Evolutionary conservation across 768 basidiomycete species (phyloP).

Genomic region (Rhizopogon sp.): DNA sequence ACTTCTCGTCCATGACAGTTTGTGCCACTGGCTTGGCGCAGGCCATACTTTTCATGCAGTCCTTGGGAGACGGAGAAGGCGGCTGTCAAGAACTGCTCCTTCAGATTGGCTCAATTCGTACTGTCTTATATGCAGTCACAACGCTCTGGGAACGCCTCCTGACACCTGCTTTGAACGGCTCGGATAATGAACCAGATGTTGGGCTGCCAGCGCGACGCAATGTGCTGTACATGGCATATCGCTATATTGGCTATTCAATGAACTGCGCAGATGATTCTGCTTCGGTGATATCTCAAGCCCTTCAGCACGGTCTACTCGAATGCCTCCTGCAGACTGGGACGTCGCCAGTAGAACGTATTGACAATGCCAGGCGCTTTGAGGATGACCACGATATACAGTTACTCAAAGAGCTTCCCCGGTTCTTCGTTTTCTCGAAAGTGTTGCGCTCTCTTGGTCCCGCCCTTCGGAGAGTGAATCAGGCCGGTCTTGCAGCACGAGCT

Average conservation of each 20-base stretch:
- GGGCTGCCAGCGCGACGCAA: constrained; percentile 1
- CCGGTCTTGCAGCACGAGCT: background rate
- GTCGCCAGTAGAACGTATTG: background rate
- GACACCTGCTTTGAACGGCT: background rate
- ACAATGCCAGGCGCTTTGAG: background rate
- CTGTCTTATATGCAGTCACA: background rate
- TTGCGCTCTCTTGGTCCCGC: background rate
- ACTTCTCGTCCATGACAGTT: constrained; percentile 1
- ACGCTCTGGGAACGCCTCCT: background rate
- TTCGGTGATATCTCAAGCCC: background rate
- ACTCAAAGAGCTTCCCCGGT: constrained; percentile 1
- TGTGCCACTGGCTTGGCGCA: constrained; percentile 2
- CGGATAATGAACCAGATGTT: constrained; percentile 2
- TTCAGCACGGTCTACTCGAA: constrained; percentile 2
- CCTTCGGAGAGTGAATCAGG: background rate
- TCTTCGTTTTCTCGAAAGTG: background rate
- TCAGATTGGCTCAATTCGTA: constrained; percentile 1
- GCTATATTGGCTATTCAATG: constrained; percentile 4
- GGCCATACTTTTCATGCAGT: constrained; percentile 1
- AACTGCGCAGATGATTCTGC: constrained; percentile 1
- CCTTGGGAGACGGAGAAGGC: background rate
- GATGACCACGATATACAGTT: constrained; percentile 3
- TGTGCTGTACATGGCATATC: constrained; percentile 2
- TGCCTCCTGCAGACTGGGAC: constrained; percentile 1
- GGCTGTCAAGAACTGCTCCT: constrained; percentile 1